Base-by-base conservation (phyloP, 768 basidiomycete species). In the Ramaria sp. region DNA sequence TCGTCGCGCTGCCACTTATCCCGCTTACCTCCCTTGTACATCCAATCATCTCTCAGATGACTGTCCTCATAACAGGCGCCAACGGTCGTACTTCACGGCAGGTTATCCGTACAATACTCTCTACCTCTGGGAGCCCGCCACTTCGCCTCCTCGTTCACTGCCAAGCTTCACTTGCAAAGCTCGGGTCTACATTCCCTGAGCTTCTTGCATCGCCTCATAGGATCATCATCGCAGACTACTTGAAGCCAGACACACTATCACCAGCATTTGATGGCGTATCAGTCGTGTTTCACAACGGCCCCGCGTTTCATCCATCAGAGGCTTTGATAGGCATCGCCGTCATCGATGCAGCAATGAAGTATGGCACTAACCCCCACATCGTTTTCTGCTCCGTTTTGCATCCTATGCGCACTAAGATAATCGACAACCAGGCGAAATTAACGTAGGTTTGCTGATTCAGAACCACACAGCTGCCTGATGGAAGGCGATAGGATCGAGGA, bases 301-400 rank as follows among this genome's bases (percentile, higher is more conserved):
- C 66, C 1, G 61, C 57, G 38, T 62, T 69, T 51, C 59, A 63
- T 45, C 53, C 65, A 27, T 60, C 63, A 42, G 70, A 71, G 63
- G 64, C 54, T 4, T 64, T 66, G 37, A 68, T 69, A 62, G 69
- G 69, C 13, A 67, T 66, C 24, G 65, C 63, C 24, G 59, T 69
- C 43, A 62, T 72, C 39, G 65, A 70, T 31, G 69, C 67, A 4
- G 68, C 70, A 9, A 64, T 62, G 50, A 45, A 43, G 39, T 63
- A 66, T 13, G 66, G 65, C 12, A 67, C 69, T 19, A 60, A 66
- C 54, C 41, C 41, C 9, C 69, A 70, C 46, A 63, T 72, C 19
- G 65, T 70, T n/a, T 19, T 27, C 11, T 38, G 20, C 30, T 7
- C 24, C n/a, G n/a, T n/a, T n/a, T 39, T 51, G 4, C 41, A 52